phyloP scores from a whole-genome alignment of 2,329 filamentous ascomycete genomes.

The Coniosporium tulheliwenetii region DNA sequence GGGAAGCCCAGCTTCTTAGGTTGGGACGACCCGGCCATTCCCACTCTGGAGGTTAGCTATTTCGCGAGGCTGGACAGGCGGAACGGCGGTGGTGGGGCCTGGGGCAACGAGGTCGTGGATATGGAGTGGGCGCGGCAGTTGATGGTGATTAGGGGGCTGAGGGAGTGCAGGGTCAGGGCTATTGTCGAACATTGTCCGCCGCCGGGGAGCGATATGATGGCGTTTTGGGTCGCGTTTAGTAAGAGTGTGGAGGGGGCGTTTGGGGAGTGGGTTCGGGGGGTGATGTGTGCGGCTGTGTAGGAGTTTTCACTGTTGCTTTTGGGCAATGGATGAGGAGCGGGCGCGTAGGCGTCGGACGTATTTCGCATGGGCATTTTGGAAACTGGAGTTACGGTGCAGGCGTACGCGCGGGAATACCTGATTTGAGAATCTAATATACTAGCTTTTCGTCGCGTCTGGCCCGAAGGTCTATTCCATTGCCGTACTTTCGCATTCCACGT shows the following conservation, averaged over 20 bases:
- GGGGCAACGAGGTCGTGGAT: conserved; percentile 24
- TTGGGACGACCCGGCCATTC: conserved; percentile 30
- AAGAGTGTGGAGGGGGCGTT: conserved; percentile 42
- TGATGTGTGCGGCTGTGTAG: conserved; percentile 11
- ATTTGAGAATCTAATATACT: no score
- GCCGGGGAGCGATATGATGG: conserved; percentile 37
- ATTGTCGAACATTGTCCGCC: conserved; percentile 38
- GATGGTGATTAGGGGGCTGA: conserved; percentile 31
- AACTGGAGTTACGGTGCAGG: no score
- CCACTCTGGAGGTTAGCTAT: conserved; percentile 29
- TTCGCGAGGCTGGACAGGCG: conserved; percentile 24
- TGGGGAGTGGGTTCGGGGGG: conserved; percentile 32
- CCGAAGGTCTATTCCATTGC: no score
- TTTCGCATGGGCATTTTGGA: no score
- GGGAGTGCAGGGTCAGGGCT: conserved; percentile 35
- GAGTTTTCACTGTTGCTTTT: no score
- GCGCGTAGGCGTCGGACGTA: no score
- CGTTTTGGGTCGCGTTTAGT: conserved; percentile 44
- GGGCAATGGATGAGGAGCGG: no score
- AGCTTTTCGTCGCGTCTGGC: no score
- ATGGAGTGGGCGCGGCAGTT: conserved; percentile 45
- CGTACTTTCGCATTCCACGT: no score
- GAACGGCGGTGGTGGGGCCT: conserved; percentile 1
- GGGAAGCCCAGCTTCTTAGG: conserved; percentile 29
- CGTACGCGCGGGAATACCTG: no score